Evolutionary conservation across 2,329 filamentous ascomycete species (phyloP), one percentile per base, ranked within the genome.

Genomic region (Colletotrichum somersetense): DNA sequence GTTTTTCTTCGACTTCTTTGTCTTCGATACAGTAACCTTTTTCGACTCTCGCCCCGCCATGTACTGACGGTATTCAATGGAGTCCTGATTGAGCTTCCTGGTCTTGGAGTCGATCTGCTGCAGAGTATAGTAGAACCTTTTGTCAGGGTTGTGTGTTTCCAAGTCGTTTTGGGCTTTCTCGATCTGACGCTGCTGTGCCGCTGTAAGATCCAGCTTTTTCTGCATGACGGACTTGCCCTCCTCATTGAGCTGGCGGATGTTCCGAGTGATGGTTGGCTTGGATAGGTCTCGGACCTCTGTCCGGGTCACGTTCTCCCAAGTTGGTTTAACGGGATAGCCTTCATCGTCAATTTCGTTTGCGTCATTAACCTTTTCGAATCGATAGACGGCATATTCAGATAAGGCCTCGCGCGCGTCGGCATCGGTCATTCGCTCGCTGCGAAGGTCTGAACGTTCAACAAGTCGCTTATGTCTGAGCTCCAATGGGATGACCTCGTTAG

Each of bases 81-180:
- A 53, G 56, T 77, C 75, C n/a, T 72, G 71, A 14, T 74, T 73
- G 30, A 81, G 73, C 48, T 76, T 75, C 64, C 77, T 80, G 5
- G 81, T 75, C 66, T 82, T 79, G 35, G 81, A 81, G 48, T 87
- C 82, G 8, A 88, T 76, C 75, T 88, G 86, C 18, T 78, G 83
- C 5, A 88, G 77, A 20, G 79, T 78, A 71, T 83, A 84, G 35
- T 80, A 75, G 68, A 79, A 88, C 7, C 81, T 80, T 2, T 55
- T 66, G 48, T 87, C 84, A 3, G 52, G 65, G 20, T 87, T 84
- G 5, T 50, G 48, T 2, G 65, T 46, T 20, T 79, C 76, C 12
- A 87, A 77, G 1, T 79, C 74, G 8, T 80, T 75, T 46, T 82
- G 79, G 0, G 81, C 80, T 14, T 62, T 73, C 65, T 86, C 83